phyloP scores from a whole-genome alignment of 2,329 filamentous ascomycete genomes.

The Fusarium sublunatum region DNA sequence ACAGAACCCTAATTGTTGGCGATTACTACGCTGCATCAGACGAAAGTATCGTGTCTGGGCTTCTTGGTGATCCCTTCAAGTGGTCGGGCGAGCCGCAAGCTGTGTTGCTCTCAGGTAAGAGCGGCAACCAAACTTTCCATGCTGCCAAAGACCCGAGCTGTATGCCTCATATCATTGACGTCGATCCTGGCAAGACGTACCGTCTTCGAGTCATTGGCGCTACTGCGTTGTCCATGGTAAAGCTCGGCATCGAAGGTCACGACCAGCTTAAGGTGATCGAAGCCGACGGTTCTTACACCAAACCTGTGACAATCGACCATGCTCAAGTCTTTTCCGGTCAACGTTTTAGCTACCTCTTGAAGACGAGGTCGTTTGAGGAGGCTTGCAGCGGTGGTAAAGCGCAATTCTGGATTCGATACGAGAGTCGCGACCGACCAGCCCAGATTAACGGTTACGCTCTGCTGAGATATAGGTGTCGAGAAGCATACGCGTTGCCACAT shows the following conservation, averaged over 20 bases:
- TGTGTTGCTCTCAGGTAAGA: constrained; percentile 41
- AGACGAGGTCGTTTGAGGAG: background rate
- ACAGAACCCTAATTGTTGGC: constrained; percentile 61
- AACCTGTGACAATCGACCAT: constrained; percentile 10
- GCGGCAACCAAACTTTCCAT: constrained; percentile 24
- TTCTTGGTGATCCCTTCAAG: constrained; percentile 61
- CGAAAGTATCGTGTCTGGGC: constrained; percentile 59
- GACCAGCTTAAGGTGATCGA: constrained; percentile 21
- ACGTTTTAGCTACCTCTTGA: constrained; percentile 26
- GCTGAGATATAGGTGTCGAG: constrained; percentile 15
- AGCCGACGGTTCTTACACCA: constrained; percentile 32
- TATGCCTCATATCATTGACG: constrained; percentile 25
- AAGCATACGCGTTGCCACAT: background rate
- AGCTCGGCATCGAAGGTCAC: constrained; percentile 22
- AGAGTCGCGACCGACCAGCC: constrained; percentile 26
- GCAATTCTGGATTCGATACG: constrained; percentile 30
- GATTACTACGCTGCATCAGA: constrained; percentile 70
- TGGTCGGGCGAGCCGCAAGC: constrained; percentile 69
- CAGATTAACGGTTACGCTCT: constrained; percentile 28
- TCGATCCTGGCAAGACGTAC: constrained; percentile 19
- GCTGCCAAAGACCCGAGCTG: constrained; percentile 21
- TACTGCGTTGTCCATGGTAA: constrained; percentile 25
- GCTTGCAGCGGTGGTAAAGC: background rate
- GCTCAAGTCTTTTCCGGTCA: constrained; percentile 27
- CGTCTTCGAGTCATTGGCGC: constrained; percentile 27